Evolutionary conservation across 2,329 filamentous ascomycete species (phyloP).

Genomic region (Monosporascus ibericus): DNA sequence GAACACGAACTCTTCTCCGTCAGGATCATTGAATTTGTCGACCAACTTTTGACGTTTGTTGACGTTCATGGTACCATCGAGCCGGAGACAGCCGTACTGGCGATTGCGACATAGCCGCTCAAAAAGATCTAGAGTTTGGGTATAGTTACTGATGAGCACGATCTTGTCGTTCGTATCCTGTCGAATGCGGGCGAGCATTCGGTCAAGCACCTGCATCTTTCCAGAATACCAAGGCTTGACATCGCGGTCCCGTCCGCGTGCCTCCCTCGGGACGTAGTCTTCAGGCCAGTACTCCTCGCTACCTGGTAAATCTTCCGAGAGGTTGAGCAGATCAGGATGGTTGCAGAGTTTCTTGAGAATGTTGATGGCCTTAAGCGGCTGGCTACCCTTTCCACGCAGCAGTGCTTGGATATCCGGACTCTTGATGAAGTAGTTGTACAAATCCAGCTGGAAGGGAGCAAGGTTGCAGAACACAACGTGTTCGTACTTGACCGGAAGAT

Average conservation of each 20-base stretch:
- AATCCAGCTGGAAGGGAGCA: conserved; percentile 81
- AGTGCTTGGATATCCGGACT: conserved; percentile 92
- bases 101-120: conserved; percentile 82
- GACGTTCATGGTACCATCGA: conserved; percentile 97
- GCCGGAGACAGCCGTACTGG: conserved; percentile 76
- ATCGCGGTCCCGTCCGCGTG: conserved; percentile 82
- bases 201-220: conserved; percentile 96
- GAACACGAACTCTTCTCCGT: conserved; percentile 87
- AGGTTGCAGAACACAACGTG: conserved; percentile 98
- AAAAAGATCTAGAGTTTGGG: conserved; percentile 90
- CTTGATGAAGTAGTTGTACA: conserved; percentile 97
- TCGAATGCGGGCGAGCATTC: conserved; percentile 93
- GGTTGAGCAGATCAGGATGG: conserved; percentile 85
- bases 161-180: conserved; percentile 99
- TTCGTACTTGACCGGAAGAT: conserved; percentile 96
- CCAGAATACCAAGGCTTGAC: conserved; percentile 94
- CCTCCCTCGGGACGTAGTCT: conserved; percentile 83
- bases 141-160: conserved; percentile 97
- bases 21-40: conserved; percentile 93
- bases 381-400: conserved; percentile 87
- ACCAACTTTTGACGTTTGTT: conserved; percentile 96
- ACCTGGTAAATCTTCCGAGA: conserved; percentile 78
- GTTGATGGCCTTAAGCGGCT: conserved; percentile 93
- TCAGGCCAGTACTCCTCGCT: conserved; percentile 76
- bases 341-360: conserved; percentile 98